A percentile compares a stretch with the other conserved stretches of the same genome.
Conservation (phyloP, 257 asterid genomes). For the Plantago elongata region DNA sequence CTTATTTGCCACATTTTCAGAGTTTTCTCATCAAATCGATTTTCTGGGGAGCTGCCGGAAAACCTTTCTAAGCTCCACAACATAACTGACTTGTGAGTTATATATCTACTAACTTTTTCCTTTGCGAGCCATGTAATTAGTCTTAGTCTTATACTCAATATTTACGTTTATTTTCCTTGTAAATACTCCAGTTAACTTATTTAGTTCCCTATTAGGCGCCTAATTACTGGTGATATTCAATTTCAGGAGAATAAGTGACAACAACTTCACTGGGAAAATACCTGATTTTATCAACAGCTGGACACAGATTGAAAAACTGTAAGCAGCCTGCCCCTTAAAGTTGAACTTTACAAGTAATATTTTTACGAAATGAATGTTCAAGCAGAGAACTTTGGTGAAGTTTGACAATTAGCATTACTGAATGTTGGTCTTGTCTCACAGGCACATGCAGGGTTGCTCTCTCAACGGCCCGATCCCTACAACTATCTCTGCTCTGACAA, state of each 20-base stretch:
- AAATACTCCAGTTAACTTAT: too few relatives aligned
- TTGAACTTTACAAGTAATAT: neutral
- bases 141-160: too few relatives aligned
- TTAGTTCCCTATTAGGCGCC: too few relatives aligned
- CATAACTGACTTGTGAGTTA: constrained; percentile 68
- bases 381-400: neutral
- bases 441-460: constrained; percentile 92
- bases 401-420: constrained; percentile 7
- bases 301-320: constrained; percentile 77
- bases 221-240: neutral
- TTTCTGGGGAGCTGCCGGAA: constrained; percentile 60
- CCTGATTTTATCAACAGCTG: constrained; percentile 80
- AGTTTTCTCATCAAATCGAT: constrained; percentile 64
- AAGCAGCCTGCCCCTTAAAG: constrained; percentile 25
- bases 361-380: constrained; percentile 1
- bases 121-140: neutral
- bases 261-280: constrained; percentile 79
- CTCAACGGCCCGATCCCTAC: constrained; percentile 90
- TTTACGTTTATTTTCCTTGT: neutral
- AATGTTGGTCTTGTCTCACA: constrained; percentile 28
- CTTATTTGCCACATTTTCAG: constrained; percentile 29
- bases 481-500: constrained; percentile 56
- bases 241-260: constrained; percentile 79
- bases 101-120: neutral
- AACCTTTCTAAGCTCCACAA: constrained; percentile 56